phyloP scores from a whole-genome alignment of 192 early-diverging fungal species.

The Linnemannia elongata region DNA sequence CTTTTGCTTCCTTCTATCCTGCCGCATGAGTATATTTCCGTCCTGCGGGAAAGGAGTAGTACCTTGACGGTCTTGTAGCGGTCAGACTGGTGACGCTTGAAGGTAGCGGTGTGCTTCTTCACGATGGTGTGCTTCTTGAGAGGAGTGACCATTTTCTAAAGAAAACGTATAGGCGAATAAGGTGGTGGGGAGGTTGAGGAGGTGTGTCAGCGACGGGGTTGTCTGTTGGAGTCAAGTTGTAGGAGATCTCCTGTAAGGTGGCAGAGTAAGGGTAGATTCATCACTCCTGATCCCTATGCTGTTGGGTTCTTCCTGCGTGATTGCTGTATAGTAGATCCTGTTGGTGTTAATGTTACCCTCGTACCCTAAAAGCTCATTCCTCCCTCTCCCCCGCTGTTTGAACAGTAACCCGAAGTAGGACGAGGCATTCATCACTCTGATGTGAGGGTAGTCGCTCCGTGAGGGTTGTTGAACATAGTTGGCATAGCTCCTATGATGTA shows the following conservation, averaged over 20 bases:
- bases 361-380: not conserved
- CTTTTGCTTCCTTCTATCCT: not conserved
- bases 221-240: not conserved
- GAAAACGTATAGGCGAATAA: not conserved
- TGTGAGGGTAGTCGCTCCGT: not conserved
- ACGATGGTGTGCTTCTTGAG: slow-evolving; percentile 96
- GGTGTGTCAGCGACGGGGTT: not conserved
- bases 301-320: not conserved
- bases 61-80: slow-evolving; percentile 96
- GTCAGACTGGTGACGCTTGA: slow-evolving; percentile 98
- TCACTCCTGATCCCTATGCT: not conserved
- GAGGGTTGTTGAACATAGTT: not conserved
- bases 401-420: not conserved
- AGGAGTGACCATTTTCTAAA: slow-evolving; percentile 92
- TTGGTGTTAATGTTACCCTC: not conserved
- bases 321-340: not conserved
- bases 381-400: not conserved
- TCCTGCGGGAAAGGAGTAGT: slow-evolving; percentile 35
- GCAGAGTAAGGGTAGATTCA: not conserved
- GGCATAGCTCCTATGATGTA: not conserved
- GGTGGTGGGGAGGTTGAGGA: not conserved
- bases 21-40: not conserved
- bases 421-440: not conserved
- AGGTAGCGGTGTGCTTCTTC: slow-evolving; percentile 99
- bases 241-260: not conserved